phyloP scores from a whole-genome alignment of 202 grass and related monocot genomes.

The Eragrostis tef region DNA sequence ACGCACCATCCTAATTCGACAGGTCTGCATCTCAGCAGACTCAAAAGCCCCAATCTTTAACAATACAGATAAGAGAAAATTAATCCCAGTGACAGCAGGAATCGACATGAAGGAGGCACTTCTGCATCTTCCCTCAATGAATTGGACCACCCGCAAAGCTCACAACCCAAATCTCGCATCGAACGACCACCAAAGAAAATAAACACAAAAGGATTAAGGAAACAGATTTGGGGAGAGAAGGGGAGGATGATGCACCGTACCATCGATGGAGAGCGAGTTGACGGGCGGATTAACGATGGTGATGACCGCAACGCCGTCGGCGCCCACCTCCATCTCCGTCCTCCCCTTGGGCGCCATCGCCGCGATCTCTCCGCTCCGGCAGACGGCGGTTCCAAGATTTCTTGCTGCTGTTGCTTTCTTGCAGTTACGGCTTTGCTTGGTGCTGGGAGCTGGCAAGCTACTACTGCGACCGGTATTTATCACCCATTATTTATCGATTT shows the following conservation, averaged over 20 bases:
- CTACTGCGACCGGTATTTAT: neutral
- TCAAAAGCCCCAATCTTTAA: conserved; percentile 18
- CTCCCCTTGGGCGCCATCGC: conserved; percentile 58
- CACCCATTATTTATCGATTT: conserved; percentile 41
- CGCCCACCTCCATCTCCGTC: conserved; percentile 78
- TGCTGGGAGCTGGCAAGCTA: conserved; percentile 42
- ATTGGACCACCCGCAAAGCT: neutral
- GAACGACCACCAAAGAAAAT: neutral
- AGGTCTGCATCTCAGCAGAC: neutral
- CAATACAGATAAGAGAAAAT: conserved; percentile 29
- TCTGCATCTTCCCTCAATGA: neutral
- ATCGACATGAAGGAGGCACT: neutral
- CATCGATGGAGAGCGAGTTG: conserved; percentile 78
- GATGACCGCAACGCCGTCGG: conserved; percentile 83
- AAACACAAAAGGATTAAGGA: neutral
- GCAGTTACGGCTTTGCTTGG: conserved; percentile 30
- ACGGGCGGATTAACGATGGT: conserved; percentile 84
- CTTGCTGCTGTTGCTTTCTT: conserved; percentile 31
- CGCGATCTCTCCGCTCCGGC: conserved; percentile 2
- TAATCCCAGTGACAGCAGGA: neutral
- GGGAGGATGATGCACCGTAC: conserved; percentile 34
- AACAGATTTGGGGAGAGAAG: conserved; percentile 30
- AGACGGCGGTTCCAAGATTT: conserved; percentile 31
- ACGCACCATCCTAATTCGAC: neutral
- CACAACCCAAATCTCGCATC: conserved; percentile 14